Conservation (phyloP, 805 yeast genomes). For the Candida suzukii region DNA sequence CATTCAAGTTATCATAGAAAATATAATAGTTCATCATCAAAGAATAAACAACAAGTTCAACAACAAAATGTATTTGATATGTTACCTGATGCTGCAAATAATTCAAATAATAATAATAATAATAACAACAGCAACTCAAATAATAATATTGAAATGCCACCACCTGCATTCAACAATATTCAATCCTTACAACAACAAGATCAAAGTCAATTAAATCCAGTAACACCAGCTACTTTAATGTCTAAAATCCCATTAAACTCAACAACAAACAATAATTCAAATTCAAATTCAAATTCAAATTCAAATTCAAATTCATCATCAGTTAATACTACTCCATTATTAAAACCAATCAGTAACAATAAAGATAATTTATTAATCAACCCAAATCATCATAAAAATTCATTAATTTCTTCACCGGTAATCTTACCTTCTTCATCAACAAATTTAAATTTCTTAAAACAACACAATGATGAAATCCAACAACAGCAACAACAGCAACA, state of each 20-base stretch:
- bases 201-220: constrained; percentile 11
- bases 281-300: not conserved
- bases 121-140: constrained; percentile 5
- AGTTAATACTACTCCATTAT: constrained; percentile 10
- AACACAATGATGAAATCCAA: constrained; percentile 2
- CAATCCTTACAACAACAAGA: not conserved
- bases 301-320: not conserved
- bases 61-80: constrained; percentile 15
- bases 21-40: too few species aligned
- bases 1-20: constrained; percentile 7
- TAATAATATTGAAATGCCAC: not conserved
- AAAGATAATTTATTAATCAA: constrained; percentile 22
- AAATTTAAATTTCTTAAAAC: too few species aligned
- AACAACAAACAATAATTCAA: constrained; percentile 4
- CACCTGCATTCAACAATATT: not conserved
- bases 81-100: constrained; percentile 18
- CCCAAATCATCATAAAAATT: constrained; percentile 21
- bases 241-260: constrained; percentile 5
- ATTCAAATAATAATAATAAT: not conserved
- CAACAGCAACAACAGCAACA: not conserved
- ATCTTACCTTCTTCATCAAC: constrained; percentile 27
- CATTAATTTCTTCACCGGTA: constrained; percentile 28
- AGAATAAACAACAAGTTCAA: not conserved
- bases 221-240: constrained; percentile 27
- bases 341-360: constrained; percentile 8